Conservation (phyloP, 1,139 yeast genomes). For the Diutina sp. region DNA sequence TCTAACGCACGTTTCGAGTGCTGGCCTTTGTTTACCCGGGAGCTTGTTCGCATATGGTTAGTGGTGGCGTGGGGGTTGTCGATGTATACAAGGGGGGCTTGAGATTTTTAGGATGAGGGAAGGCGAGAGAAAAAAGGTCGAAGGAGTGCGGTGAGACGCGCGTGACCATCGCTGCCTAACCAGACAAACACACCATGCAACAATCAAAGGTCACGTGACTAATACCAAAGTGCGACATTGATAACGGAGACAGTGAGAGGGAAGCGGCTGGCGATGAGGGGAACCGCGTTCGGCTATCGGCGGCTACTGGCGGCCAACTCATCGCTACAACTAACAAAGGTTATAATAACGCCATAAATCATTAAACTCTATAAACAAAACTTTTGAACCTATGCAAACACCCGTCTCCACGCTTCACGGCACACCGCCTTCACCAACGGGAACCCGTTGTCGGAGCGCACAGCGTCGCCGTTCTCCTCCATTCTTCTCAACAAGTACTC, state of each 20-base stretch:
- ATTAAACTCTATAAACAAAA: background rate
- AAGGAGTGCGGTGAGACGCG: background rate
- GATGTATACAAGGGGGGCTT: background rate
- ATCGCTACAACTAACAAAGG: no score
- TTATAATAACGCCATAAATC: background rate
- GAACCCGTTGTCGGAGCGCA: conserved; percentile 78
- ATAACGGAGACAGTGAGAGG: no score
- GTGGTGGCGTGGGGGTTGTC: background rate
- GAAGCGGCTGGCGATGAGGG: no score
- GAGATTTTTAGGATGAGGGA: background rate
- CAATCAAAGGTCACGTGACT: background rate
- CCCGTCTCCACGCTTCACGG: background rate
- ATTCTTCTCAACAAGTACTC: conserved; percentile 82
- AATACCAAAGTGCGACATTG: no score
- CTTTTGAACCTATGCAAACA: background rate
- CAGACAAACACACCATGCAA: background rate
- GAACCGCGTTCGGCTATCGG: no score
- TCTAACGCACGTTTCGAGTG: background rate
- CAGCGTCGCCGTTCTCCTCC: conserved; percentile 96
- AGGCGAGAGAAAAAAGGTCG: background rate
- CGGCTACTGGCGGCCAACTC: no score
- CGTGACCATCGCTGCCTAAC: background rate
- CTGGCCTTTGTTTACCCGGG: conserved; percentile 1
- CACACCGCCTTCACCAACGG: conserved; percentile 51
- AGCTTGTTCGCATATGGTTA: background rate